These are phyloP conservation scores for Gracilaria gracilis DNA, from an alignment of 23 red algal genomes.

Conservation along the genomic window DNA sequence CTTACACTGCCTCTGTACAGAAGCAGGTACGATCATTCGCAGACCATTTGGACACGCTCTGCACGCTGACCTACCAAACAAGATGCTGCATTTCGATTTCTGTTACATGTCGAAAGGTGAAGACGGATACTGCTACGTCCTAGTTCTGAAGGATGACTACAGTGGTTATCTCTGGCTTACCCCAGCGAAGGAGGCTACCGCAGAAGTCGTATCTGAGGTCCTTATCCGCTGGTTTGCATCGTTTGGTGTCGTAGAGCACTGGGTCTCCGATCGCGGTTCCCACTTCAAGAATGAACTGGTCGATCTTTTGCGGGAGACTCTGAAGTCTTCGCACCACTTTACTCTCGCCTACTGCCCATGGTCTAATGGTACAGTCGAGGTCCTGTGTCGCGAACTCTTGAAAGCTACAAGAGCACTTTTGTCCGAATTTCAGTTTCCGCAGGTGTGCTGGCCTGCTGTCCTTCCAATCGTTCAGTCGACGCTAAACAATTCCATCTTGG, in stretches of 20 bases:
- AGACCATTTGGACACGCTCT: not conserved
- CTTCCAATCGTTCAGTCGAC: constrained; percentile 2
- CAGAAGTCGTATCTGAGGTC: not conserved
- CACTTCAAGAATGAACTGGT: constrained; percentile 34
- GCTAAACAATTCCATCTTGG: constrained; percentile 24
- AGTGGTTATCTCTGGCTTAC: constrained; percentile 10
- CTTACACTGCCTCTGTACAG: constrained; percentile 43
- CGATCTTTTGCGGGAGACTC: not conserved
- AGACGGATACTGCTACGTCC: not conserved
- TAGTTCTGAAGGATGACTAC: constrained; percentile 32
- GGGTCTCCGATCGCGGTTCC: constrained; percentile 8
- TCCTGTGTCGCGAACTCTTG: constrained; percentile 12
- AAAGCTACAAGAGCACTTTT: constrained; percentile 4
- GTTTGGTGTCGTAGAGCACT: not conserved
- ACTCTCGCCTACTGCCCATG: constrained; percentile 42
- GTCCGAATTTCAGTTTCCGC: constrained; percentile 39
- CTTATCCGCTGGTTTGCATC: constrained; percentile 10
- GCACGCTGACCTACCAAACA: constrained; percentile 3
- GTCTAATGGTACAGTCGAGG: constrained; percentile 57
- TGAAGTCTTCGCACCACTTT: constrained; percentile 41
- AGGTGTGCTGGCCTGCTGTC: constrained; percentile 19
- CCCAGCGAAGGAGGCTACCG: not conserved
- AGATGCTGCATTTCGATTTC: constrained; percentile 45
- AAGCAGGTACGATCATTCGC: not conserved
- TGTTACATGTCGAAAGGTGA: constrained; percentile 19